A percentile compares a stretch with the other conserved stretches of the same genome.
These are phyloP conservation scores for Rhodofomes roseus DNA, from an alignment of 1,284 basidiomycete genomes.

Conservation along the genomic window DNA sequence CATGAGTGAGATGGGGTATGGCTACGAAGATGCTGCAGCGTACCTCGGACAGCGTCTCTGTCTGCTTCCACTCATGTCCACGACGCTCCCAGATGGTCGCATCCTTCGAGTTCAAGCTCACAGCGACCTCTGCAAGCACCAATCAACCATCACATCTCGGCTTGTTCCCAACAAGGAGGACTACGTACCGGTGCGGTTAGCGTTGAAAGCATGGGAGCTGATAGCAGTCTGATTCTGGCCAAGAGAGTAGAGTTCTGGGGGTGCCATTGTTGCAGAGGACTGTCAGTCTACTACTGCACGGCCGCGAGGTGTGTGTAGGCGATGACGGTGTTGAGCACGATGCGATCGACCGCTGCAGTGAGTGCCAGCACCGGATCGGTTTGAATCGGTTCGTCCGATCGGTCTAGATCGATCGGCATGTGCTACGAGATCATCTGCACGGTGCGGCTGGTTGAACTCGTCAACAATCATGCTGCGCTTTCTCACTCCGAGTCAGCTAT, in stretches of 20 bases:
- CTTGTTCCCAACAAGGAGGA: not conserved
- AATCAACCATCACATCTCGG: conserved; percentile 1
- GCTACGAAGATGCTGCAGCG: conserved; percentile 22
- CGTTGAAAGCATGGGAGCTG: conserved; percentile 91
- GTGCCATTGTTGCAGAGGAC: conserved; percentile 77
- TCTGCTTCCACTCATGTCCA: conserved; percentile 71
- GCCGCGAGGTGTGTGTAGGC: not conserved
- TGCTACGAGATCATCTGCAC: too few species aligned
- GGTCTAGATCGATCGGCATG: not conserved
- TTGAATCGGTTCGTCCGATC: not conserved
- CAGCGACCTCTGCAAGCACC: conserved; percentile 74
- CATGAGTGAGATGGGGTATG: not conserved
- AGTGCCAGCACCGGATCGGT: not conserved
- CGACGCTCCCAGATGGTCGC: conserved; percentile 78
- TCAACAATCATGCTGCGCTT: too few species aligned
- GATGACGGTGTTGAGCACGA: not conserved
- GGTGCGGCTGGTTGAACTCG: too few species aligned
- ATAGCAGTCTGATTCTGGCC: conserved; percentile 69
- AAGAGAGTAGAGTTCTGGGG: conserved; percentile 76
- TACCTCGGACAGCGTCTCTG: conserved; percentile 86
- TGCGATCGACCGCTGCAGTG: not conserved
- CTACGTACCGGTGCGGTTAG: conserved; percentile 78
- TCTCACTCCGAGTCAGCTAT: too few species aligned
- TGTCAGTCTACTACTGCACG: conserved; percentile 72
- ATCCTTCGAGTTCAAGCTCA: conserved; percentile 89